A percentile compares a stretch with the other conserved stretches of the same genome.
Conservation (phyloP, 495 filamentous ascomycete species). For the Jackrogersella multiformis region DNA sequence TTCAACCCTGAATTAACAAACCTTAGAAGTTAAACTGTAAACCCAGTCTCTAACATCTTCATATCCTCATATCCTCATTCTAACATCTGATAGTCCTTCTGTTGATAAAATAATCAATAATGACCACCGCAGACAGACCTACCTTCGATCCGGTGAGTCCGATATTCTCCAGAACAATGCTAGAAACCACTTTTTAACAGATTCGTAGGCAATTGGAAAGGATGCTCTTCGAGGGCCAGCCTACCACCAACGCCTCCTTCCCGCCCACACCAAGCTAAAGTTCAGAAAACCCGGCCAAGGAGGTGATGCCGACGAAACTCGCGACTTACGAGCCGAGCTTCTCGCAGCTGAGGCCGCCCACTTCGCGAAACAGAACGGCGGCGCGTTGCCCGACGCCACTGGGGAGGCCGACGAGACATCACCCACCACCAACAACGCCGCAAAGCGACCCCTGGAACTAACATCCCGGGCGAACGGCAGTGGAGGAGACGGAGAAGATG, state of each 20-base stretch:
- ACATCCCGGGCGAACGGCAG: slow-evolving; percentile 46
- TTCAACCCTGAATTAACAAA: slow-evolving; percentile 21
- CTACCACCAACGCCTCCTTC: slow-evolving; percentile 95
- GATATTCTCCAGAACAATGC: not conserved
- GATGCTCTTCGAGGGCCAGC: slow-evolving; percentile 92
- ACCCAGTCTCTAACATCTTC: slow-evolving; percentile 8
- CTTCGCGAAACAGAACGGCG: slow-evolving; percentile 83
- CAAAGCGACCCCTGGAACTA: slow-evolving; percentile 74
- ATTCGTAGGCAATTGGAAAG: slow-evolving; percentile 82
- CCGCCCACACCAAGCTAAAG: slow-evolving; percentile 91
- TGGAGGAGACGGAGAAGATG: slow-evolving; percentile 65
- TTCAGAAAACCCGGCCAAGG: slow-evolving; percentile 89
- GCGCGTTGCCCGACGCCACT: slow-evolving; percentile 48
- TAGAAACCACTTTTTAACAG: slow-evolving; percentile 19
- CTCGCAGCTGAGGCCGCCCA: slow-evolving; percentile 87
- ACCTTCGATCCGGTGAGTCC: slow-evolving; percentile 87
- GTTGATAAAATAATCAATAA: slow-evolving; percentile 47
- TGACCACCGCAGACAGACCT: slow-evolving; percentile 86
- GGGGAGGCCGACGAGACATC: slow-evolving; percentile 49
- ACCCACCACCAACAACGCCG: slow-evolving; percentile 48
- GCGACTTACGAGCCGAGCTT: slow-evolving; percentile 91
- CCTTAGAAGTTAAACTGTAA: not conserved
- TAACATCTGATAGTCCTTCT: no score
- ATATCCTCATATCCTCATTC: no score
- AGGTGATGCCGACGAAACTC: slow-evolving; percentile 77